A percentile compares a stretch with the other conserved stretches of the same genome.
Evolutionary conservation across 2,329 filamentous ascomycete genomes (phyloP).

Genomic region (Xylariaceae sp.): DNA sequence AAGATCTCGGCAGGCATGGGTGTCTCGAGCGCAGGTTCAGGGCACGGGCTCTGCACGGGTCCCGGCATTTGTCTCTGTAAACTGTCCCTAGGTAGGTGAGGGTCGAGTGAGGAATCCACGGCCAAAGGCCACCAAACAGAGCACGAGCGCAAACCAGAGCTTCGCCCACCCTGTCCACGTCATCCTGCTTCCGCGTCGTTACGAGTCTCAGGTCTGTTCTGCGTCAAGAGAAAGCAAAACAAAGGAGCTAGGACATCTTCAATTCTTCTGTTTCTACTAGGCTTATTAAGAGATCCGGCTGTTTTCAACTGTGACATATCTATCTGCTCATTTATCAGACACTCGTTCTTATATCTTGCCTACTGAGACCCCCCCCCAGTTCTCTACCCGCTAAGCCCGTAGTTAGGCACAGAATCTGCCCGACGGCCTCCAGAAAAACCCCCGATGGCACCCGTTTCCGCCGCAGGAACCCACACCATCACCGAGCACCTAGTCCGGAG

Average conservation of each 20-base stretch:
- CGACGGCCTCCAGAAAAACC: neutral
- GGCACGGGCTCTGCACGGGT: too few species aligned
- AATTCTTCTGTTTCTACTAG: neutral
- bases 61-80: too few species aligned
- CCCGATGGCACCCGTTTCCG: slow-evolving; percentile 26
- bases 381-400: neutral
- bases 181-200: slow-evolving; percentile 8
- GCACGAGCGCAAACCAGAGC: slow-evolving; percentile 4
- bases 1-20: too few species aligned
- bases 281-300: too few species aligned
- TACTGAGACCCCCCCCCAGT: neutral
- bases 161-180: slow-evolving; percentile 12
- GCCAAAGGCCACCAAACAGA: neutral
- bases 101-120: neutral
- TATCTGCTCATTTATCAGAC: neutral
- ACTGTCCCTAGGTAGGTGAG: too few species aligned
- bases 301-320: neutral
- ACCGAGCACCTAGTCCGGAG: slow-evolving; percentile 23
- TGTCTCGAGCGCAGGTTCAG: too few species aligned
- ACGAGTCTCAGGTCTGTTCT: neutral
- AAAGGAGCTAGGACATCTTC: neutral
- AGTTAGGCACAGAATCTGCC: neutral
- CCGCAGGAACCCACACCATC: slow-evolving; percentile 12
- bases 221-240: neutral
- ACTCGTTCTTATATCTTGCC: neutral